Evolutionary conservation across 306 rosid genomes (phyloP), one percentile per base, ranked within the genome.

Genomic region (Quercus berberidifolia): DNA sequence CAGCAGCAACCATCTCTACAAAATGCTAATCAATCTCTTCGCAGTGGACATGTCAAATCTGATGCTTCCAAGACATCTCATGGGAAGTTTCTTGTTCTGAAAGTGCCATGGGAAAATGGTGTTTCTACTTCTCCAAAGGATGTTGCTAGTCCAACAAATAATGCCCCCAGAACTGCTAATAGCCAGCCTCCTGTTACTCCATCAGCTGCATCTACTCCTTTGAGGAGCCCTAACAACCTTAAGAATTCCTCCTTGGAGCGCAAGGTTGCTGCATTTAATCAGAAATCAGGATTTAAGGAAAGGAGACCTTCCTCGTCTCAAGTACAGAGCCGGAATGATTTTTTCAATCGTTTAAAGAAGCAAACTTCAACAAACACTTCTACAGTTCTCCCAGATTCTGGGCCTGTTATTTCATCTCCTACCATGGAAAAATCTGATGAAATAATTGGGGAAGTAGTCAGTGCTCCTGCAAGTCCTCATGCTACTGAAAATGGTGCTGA

Each of bases 291-390:
- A 68, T 56, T 94, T 26, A 49, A 87, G 86, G 99, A 96, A 67
- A 96, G 92, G 91, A 93, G 90, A 82, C 90, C 91, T 26, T 87
- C 93, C 59, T 56, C 90, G 79, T 91, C 96, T 77, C 99, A 93
- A 84, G 88, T 80, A 51, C 96, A 96, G 92, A 96, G 99, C 84
- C 89, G 99, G 83, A 89, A 93, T 82, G 99, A 93, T 78, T 96
- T 96, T 82, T 96, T 96, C 82, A 93, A 96, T 76, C 92, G 82
- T 78, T 62, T 96, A 18, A 95, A 95, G 92, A 91, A 84, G 84
- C 91, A 93, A 82, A 93, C 96, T 28, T 74, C 86, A 5, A 82
- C 43, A 80, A 93, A 78, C 81, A 80, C 89, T 31, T 76, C 97
- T 63, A 71, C 87, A 55, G 83, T 63, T 75, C 85, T 78, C 65